Conservation (phyloP, 768 basidiomycete genomes). For the Rhodotorula taiwanensis region DNA sequence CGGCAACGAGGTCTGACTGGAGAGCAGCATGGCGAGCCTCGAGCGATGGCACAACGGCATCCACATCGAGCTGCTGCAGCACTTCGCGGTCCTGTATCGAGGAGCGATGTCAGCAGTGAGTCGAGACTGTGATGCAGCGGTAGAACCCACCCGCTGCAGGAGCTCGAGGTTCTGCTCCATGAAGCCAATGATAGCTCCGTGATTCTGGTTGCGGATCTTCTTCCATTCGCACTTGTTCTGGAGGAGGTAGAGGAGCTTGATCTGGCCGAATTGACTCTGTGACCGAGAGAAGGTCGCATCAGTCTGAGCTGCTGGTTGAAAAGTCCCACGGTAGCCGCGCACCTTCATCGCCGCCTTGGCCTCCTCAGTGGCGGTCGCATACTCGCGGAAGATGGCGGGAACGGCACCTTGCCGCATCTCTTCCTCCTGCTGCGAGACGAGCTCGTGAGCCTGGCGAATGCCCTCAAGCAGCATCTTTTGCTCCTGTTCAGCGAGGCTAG, state of each 20-base stretch:
- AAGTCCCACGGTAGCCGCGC: background rate
- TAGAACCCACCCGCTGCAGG: slow-evolving; percentile 12
- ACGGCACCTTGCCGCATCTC: slow-evolving; percentile 12
- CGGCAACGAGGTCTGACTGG: slow-evolving; percentile 26
- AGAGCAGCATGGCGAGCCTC: slow-evolving; percentile 32
- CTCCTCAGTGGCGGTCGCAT: slow-evolving; percentile 33
- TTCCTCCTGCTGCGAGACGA: slow-evolving; percentile 9
- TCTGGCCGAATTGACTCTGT: slow-evolving; percentile 38
- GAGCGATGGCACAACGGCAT: slow-evolving; percentile 27
- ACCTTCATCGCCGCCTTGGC: slow-evolving; percentile 35
- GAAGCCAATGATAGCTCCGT: slow-evolving; percentile 20
- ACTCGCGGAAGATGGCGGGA: slow-evolving; percentile 36
- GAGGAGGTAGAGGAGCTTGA: slow-evolving; percentile 35
- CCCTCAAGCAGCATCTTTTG: slow-evolving; percentile 18
- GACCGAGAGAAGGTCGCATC: too few species aligned
- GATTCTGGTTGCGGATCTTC: slow-evolving; percentile 25
- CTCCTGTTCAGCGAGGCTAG: slow-evolving; percentile 11
- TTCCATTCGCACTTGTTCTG: slow-evolving; percentile 37
- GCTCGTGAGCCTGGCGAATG: slow-evolving; percentile 4
- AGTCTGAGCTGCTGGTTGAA: background rate
- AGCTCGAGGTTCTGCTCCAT: slow-evolving; percentile 33
- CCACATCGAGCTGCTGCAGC: slow-evolving; percentile 6
- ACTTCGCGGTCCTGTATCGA: slow-evolving; percentile 19
- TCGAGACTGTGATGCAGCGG: background rate
- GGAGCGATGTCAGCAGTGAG: background rate